phyloP scores from a whole-genome alignment of 169 alveolate species.

The Neospora caninum region DNA sequence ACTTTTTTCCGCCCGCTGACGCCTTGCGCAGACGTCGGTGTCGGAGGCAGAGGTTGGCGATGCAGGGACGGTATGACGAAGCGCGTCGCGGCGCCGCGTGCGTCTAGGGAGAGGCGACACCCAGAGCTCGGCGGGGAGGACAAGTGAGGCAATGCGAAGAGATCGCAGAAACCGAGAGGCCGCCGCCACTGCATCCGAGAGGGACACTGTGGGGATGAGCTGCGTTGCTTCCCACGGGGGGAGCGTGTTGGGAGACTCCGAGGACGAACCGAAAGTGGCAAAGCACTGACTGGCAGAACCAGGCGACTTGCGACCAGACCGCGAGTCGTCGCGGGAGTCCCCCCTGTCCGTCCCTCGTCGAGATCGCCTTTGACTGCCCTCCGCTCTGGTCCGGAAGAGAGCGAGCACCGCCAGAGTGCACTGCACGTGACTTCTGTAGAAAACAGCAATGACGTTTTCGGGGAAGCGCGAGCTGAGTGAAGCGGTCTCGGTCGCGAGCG shows the following conservation, averaged over 20 bases:
- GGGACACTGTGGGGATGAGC: not conserved
- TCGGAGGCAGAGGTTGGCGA: too few relatives aligned
- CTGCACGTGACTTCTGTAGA: not conserved
- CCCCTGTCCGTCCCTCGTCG: not conserved
- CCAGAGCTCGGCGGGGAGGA: slow-evolving; percentile 28
- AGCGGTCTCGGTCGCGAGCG: not conserved
- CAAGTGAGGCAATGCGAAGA: slow-evolving; percentile 2
- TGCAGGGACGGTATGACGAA: too few relatives aligned
- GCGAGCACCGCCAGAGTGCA: not conserved
- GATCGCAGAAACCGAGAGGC: not conserved
- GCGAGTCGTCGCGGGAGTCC: not conserved
- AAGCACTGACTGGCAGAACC: not conserved
- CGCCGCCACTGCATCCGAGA: not conserved
- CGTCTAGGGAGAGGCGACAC: not conserved
- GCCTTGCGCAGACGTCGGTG: too few relatives aligned
- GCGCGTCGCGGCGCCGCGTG: not conserved
- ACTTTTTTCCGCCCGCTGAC: not conserved
- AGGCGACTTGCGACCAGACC: not conserved
- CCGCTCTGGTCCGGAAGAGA: not conserved
- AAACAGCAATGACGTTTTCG: not conserved
- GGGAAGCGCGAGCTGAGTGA: not conserved
- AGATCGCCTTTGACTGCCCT: not conserved
- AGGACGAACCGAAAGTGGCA: not conserved
- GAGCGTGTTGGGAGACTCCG: not conserved
- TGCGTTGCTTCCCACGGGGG: not conserved